Evolutionary conservation across 2,329 filamentous ascomycete genomes (phyloP), one percentile per base, ranked within the genome.

Genomic region (Microascus cirrosus): DNA sequence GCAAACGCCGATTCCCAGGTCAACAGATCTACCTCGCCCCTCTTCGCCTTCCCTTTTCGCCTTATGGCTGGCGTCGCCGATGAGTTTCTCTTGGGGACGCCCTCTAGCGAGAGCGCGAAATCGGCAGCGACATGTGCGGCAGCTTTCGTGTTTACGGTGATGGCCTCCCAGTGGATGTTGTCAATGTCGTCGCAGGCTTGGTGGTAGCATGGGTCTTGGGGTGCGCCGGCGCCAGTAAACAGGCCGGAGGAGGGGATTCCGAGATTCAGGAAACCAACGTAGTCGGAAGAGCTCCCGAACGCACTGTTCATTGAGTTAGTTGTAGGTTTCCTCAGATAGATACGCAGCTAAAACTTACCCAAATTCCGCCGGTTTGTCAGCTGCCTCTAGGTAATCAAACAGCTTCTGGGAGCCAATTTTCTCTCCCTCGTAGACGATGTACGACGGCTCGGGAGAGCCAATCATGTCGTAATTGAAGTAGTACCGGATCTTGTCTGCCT

Each of bases 391-490:
- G 63, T 71, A 72, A 55, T 71, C 68, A 58, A 66, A 57, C 22
- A 76, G 63, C 39, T 65, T 63, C 36, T 66, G 57, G 32, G 70
- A 71, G 32, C 71, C 74, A 45, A 66, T 60, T 51, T 65, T 61
- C 61, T 77, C 71, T 10, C 67, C 73, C 22, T 74, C 69, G 58
- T 76, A 74, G 8, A 77, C 69, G 57, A 63, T 65, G 63, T 69
- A 77, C 48, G 65, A 61, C 12, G 74, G 71, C n/a, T 66, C 63
- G 3, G 68, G 67, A 18, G 73, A 76, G n/a, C 71, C 75, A 58
- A 87, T 84, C 85, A 88, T 88, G 69, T 88, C 85, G 64, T 85
- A 86, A 72, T 88, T 85, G 67, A 87, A 80, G 72, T 86, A 85
- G 35, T 87, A 81, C 2, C 78, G 75, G 64, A 88, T 82, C 68